Base-by-base conservation (phyloP, 2,329 filamentous ascomycete species). In the Truncatella angustata region DNA sequence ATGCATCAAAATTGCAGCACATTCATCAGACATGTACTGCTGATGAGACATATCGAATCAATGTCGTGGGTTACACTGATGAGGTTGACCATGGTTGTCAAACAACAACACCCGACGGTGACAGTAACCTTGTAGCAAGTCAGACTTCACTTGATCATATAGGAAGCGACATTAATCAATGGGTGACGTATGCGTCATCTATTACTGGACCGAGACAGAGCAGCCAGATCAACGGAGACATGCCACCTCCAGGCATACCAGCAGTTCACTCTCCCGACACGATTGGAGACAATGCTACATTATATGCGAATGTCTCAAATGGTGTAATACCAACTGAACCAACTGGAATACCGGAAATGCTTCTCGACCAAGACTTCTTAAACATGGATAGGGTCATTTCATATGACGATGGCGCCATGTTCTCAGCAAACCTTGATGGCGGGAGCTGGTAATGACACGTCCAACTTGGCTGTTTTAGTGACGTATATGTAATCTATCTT, bases 361-460 rank as follows among this genome's bases (percentile, higher is more conserved):
- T 62, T 10, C 42, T 63, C 18, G 58, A 60, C 18, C 55, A 57
- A 39, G 49, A 56, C 28, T 63, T 62, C 32, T 26, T 62, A 23
- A 56, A 61, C 26, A 55, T 61, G 43, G 68, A 70, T 10, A 52
- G 68, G 0, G 56, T 70, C 0, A 70, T 70, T 2, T 68, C 64
- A 12, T 67, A 69, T n/a, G 64, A 70, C 20, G 67, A 70, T 14
- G 20, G 40, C 24, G 55, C 54, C 56, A 63, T 69, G 52, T 69
- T 52, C 20, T 30, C 50, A 16, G 50, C 46, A 14, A 23, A 43
- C 10, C 14, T 43, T 20, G 21, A 43, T n/a, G 23, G 21, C 11
- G 40, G 40, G 3, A 26, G 20, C 10, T 43, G 40, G 40, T 43
- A 43, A 40, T 40, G n/a, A n/a, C n/a, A n/a, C n/a, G n/a, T n/a